phyloP scores from a whole-genome alignment of 441 rosid species.

The Adansonia rubrostipa region DNA sequence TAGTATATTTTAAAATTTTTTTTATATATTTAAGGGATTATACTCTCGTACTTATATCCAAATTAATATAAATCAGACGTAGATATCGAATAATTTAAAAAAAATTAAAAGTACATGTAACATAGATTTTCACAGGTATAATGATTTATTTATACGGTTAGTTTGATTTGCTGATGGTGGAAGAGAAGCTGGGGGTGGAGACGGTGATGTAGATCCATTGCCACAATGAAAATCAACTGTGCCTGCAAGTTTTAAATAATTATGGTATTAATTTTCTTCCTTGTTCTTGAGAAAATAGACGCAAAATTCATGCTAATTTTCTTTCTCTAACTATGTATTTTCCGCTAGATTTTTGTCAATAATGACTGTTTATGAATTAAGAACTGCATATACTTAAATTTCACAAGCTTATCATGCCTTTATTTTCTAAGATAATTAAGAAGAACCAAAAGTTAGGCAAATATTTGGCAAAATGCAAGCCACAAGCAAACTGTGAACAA shows the following conservation, averaged over 20 bases:
- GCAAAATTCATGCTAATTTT: background rate
- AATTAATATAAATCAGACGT: too few species aligned
- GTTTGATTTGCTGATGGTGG: constrained; percentile 23
- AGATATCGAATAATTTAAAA: background rate
- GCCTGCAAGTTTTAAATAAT: constrained; percentile 41
- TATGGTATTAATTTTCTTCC: background rate
- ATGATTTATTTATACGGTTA: background rate
- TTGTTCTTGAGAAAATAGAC: background rate
- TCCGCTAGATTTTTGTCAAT: background rate
- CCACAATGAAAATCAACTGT: constrained; percentile 43
- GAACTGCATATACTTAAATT: too few species aligned
- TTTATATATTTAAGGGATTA: too few species aligned
- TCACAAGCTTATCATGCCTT: too few species aligned
- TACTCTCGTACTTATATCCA: too few species aligned
- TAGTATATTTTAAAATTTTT: too few species aligned
- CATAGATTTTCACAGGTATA: background rate
- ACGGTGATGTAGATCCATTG: constrained; percentile 37
- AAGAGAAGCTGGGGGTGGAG: constrained; percentile 27
- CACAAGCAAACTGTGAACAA: too few species aligned
- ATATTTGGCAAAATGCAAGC: too few species aligned
- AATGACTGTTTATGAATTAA: background rate
- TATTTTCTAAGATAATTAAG: too few species aligned
- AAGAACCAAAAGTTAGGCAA: too few species aligned
- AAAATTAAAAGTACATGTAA: background rate
- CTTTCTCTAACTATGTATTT: background rate